Conservation (phyloP, 2,329 filamentous ascomycete species). For the Ophiognomonia clavigignenti-juglandacearum region DNA sequence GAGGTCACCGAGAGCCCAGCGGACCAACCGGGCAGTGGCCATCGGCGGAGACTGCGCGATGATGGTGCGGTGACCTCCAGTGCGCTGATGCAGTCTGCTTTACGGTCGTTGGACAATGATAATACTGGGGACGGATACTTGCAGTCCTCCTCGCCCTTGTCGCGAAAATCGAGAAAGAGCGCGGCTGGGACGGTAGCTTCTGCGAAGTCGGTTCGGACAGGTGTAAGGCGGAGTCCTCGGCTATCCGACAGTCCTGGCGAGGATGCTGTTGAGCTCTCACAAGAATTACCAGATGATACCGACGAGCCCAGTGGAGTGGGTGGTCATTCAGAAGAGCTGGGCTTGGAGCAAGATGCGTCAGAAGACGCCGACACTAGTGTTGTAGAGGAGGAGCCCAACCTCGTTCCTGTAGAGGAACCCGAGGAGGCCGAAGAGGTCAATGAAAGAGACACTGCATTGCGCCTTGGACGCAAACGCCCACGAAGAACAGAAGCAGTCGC, state of each 20-base stretch:
- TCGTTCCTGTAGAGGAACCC: slow-evolving; percentile 14
- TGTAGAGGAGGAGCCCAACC: slow-evolving; percentile 18
- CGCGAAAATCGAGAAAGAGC: slow-evolving; percentile 31
- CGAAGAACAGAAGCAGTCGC: slow-evolving; percentile 31
- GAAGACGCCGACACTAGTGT: slow-evolving; percentile 14
- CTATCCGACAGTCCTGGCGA: slow-evolving; percentile 12
- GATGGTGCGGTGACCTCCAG: slow-evolving; percentile 34
- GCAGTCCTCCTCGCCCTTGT: slow-evolving; percentile 39
- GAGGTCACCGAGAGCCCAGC: slow-evolving; percentile 50
- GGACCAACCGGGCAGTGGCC: slow-evolving; percentile 52
- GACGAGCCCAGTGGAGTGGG: neutral
- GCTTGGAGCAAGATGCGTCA: neutral
- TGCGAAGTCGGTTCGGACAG: slow-evolving; percentile 25
- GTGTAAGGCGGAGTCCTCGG: slow-evolving; percentile 15
- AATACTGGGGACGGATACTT: slow-evolving; percentile 23
- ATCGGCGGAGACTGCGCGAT: slow-evolving; percentile 35
- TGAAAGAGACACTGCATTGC: slow-evolving; percentile 36
- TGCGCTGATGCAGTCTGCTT: slow-evolving; percentile 34
- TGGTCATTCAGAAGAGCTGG: slow-evolving; percentile 1
- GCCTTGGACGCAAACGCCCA: slow-evolving; percentile 38
- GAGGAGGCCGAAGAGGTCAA: slow-evolving; percentile 40
- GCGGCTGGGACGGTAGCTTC: slow-evolving; percentile 28
- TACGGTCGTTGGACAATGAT: slow-evolving; percentile 23
- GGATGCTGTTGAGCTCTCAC: slow-evolving; percentile 27
- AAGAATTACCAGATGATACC: slow-evolving; percentile 8